Evolutionary conservation across 768 basidiomycete genomes (phyloP), one percentile per base, ranked within the genome.

Genomic region (Kwoniella dendrophila): DNA sequence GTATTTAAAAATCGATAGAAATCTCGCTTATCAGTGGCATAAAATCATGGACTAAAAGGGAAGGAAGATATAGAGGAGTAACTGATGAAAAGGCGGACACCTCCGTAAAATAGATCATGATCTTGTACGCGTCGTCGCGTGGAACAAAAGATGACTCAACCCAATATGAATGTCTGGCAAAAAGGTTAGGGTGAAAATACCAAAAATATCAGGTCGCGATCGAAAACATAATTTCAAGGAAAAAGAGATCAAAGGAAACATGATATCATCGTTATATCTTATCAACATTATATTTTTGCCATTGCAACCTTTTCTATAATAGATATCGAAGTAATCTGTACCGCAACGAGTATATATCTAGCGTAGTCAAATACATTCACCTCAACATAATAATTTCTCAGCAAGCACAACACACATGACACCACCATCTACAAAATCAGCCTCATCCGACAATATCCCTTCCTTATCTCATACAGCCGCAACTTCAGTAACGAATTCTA

Each of bases 401-500:
- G 8, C 8, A n/a, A 55, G 4, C 22, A 14, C 18, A 47, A 47
- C 41, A 27, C 27, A 38, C 34, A 40, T 56, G 62, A 33, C 58
- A 50, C 26, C 44, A 20, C 24, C 38, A 27, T 26, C 61, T 18
- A 24, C 49, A 43, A 33, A 20, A 52, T 33, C 53, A 41, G 24
- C 45, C 16, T 58, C 56, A 18, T 48, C 56, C 49, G 49, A 51
- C n/a, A 51, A 51, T 56, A 53, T 62, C 24, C 44, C 66, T 22
- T 57, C 61, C 20, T 24, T 53, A 3, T 48, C 50, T 18, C 51
- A 53, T 50, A 64, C 55, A 36, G 58, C 64, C 33, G 58, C 40
- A 2, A 63, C 69, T 4, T 72, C 73, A 24, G 68, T 67, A 32
- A 55, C 68, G 4, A 65, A 64, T 20, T 55, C 66, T 16, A 67